phyloP scores from a whole-genome alignment of 1,284 basidiomycete species.

The Ganoderma meredithae region DNA sequence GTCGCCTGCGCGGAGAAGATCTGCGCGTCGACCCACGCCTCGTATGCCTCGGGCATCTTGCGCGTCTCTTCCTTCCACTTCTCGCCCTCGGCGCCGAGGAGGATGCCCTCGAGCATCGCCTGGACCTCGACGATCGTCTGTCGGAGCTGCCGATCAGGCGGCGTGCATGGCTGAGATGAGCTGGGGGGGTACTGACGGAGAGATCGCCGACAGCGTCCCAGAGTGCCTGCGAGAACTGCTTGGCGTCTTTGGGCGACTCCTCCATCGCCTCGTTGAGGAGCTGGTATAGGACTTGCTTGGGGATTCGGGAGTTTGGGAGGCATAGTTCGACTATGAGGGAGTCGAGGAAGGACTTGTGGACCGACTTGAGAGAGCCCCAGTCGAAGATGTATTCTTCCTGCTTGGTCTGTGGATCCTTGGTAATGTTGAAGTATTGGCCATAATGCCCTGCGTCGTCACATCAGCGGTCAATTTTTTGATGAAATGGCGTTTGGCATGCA shows the following conservation, averaged over 20 bases:
- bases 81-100: conserved; percentile 59
- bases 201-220: conserved; percentile 83
- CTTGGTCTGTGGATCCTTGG: conserved; percentile 44
- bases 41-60: conserved; percentile 63
- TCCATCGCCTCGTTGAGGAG: conserved; percentile 73
- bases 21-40: conserved; percentile 72
- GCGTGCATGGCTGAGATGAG: neutral
- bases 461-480: no score
- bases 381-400: conserved; percentile 63
- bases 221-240: conserved; percentile 74
- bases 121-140: conserved; percentile 70
- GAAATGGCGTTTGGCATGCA: no score
- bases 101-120: conserved; percentile 63
- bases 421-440: conserved; percentile 66
- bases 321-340: conserved; percentile 82
- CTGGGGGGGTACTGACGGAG: conserved; percentile 54
- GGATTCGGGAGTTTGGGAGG: conserved; percentile 70
- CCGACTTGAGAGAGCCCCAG: conserved; percentile 61
- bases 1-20: conserved; percentile 64
- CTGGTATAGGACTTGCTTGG: conserved; percentile 66
- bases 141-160: neutral
- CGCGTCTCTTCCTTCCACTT: conserved; percentile 55
- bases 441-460: conserved; percentile 62
- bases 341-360: conserved; percentile 78
- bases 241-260: conserved; percentile 73